These are phyloP conservation scores for Ceratobasidium papillatum DNA, from an alignment of 1,284 basidiomycete species.

Conservation along the genomic window DNA sequence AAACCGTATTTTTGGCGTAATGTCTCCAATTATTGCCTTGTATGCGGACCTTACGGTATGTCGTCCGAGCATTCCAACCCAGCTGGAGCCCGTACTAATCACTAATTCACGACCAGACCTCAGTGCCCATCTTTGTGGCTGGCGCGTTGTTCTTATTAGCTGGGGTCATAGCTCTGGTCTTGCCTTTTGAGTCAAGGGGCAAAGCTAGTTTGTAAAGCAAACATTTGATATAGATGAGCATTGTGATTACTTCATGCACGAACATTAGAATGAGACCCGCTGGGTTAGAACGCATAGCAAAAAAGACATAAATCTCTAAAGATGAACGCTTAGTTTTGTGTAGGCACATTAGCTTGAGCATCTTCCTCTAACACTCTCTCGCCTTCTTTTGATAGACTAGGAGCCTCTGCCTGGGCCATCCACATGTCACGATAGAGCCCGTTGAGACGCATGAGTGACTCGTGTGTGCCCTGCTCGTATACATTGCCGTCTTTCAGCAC, in stretches of 20 bases:
- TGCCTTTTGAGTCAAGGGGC: slow-evolving; percentile 76
- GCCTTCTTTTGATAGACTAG: slow-evolving; percentile 12
- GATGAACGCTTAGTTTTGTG: neutral
- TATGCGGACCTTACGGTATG: slow-evolving; percentile 61
- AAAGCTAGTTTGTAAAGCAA: slow-evolving; percentile 63
- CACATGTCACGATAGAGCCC: slow-evolving; percentile 89
- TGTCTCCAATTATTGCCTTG: slow-evolving; percentile 72
- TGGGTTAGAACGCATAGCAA: neutral
- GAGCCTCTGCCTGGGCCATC: slow-evolving; percentile 69
- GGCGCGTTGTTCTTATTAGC: slow-evolving; percentile 70
- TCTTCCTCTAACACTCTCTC: slow-evolving; percentile 21
- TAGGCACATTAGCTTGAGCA: slow-evolving; percentile 5
- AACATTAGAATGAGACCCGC: neutral
- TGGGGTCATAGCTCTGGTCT: slow-evolving; percentile 65
- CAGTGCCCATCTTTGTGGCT: slow-evolving; percentile 75
- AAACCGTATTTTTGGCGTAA: slow-evolving; percentile 70
- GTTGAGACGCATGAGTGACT: slow-evolving; percentile 73
- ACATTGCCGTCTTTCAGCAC: slow-evolving; percentile 87
- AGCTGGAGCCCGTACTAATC: neutral
- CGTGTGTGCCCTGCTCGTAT: slow-evolving; percentile 91
- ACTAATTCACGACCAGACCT: slow-evolving; percentile 51
- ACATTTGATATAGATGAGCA: neutral
- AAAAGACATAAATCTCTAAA: neutral
- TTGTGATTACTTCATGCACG: neutral
- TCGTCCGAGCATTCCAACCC: no score